Percentiles rank a stretch among this genome's conserved stretches.
These are phyloP conservation scores for Chaetothyriales sp. DNA, from an alignment of 2,329 filamentous ascomycete species.

Conservation along the genomic window DNA sequence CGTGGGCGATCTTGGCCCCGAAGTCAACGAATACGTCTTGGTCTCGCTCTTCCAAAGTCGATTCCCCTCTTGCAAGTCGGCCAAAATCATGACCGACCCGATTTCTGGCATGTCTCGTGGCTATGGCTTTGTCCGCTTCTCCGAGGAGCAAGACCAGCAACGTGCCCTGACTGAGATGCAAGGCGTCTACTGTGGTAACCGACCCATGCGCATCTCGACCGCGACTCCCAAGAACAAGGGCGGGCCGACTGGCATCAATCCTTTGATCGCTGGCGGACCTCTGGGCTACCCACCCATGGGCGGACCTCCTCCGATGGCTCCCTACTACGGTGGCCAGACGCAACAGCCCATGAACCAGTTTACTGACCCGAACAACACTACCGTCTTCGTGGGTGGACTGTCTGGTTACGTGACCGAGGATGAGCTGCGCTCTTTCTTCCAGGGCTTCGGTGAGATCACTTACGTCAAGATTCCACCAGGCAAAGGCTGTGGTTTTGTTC, in stretches of 20 bases:
- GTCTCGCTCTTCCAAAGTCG: slow-evolving; percentile 94
- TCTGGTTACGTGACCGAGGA: slow-evolving; percentile 98
- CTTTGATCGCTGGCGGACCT: slow-evolving; percentile 35
- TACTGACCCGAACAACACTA: slow-evolving; percentile 98
- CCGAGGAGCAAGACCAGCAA: slow-evolving; percentile 89
- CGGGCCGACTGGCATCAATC: slow-evolving; percentile 39
- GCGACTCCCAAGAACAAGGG: slow-evolving; percentile 84
- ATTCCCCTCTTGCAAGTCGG: slow-evolving; percentile 94
- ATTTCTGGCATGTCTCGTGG: slow-evolving; percentile 95
- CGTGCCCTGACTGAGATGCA: slow-evolving; percentile 95
- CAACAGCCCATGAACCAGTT: slow-evolving; percentile 96
- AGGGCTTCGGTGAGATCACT: slow-evolving; percentile 97
- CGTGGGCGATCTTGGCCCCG: slow-evolving; percentile 89
- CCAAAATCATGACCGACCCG: slow-evolving; percentile 99
- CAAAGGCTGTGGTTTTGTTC: slow-evolving; percentile 97
- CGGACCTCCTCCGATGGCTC: slow-evolving; percentile 55
- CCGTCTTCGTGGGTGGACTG: slow-evolving; percentile 91
- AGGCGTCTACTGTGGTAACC: slow-evolving; percentile 95
- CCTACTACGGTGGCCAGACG: slow-evolving; percentile 26
- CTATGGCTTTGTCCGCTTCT: slow-evolving; percentile 96
- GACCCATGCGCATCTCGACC: slow-evolving; percentile 95
- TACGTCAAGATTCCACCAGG: slow-evolving; percentile 99
- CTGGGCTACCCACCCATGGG: slow-evolving; percentile 55
- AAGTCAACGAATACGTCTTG: slow-evolving; percentile 96
- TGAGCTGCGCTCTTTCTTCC: slow-evolving; percentile 99